phyloP scores from a whole-genome alignment of 2,329 filamentous ascomycete species.

The Fusarium sororula region DNA sequence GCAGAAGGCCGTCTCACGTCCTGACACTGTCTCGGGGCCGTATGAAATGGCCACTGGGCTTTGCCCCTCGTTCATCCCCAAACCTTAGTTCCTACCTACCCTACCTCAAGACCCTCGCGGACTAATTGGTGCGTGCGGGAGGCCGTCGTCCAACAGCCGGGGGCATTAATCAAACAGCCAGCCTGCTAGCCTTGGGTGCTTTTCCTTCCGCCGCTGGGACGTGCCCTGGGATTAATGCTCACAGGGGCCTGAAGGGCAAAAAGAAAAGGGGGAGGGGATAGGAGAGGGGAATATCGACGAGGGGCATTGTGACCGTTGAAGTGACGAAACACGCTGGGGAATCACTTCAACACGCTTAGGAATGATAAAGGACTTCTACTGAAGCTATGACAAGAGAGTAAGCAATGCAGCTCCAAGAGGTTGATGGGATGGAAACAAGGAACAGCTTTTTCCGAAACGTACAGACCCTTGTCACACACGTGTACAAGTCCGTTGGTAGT shows the following conservation, averaged over 20 bases:
- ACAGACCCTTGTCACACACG: constrained; percentile 35
- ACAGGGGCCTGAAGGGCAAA: constrained; percentile 21
- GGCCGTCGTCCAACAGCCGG: constrained; percentile 39
- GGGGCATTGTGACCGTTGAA: constrained; percentile 17
- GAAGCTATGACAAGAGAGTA: not conserved
- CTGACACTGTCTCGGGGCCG: constrained; percentile 31
- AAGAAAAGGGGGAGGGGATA: constrained; percentile 29
- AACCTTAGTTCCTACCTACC: constrained; percentile 20
- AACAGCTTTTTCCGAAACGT: constrained; percentile 35
- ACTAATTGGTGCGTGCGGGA: constrained; percentile 33
- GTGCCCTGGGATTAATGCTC: constrained; percentile 32
- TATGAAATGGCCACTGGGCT: constrained; percentile 38
- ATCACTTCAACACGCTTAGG: constrained; percentile 1
- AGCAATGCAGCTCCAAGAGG: constrained; percentile 5
- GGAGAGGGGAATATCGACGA: constrained; percentile 9
- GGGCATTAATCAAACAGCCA: constrained; percentile 39
- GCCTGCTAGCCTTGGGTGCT: constrained; percentile 37
- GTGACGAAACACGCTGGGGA: constrained; percentile 29
- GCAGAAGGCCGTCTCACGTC: constrained; percentile 21
- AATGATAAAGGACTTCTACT: not conserved
- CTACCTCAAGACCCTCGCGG: constrained; percentile 21
- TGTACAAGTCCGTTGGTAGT: constrained; percentile 30
- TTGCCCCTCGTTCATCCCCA: constrained; percentile 33
- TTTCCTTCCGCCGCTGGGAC: constrained; percentile 32
- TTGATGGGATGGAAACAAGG: constrained; percentile 22